Evolutionary conservation across 768 basidiomycete species (phyloP).

Genomic region (Collybiopsis confluens): DNA sequence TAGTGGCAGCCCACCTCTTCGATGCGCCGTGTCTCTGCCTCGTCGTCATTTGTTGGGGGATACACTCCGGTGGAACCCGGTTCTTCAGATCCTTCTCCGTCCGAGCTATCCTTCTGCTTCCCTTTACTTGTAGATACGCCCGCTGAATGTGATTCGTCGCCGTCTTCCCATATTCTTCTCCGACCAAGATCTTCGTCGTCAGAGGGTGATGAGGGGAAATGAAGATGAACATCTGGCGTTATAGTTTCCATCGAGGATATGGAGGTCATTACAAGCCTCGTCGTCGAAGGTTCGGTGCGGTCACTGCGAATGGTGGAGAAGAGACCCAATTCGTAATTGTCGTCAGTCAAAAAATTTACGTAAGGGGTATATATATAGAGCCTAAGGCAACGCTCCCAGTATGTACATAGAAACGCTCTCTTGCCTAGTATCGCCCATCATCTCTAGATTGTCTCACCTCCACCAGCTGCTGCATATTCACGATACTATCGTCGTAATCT

Average conservation of each 20-base stretch:
- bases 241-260: slow-evolving; percentile 16
- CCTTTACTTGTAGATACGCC: slow-evolving; percentile 22
- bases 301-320: not conserved
- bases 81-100: slow-evolving; percentile 23
- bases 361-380: slow-evolving; percentile 3
- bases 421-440: slow-evolving; percentile 12
- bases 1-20: slow-evolving; percentile 52
- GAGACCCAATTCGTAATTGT: not conserved
- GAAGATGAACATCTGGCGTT: slow-evolving; percentile 15
- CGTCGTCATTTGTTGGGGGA: slow-evolving; percentile 65
- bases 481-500: slow-evolving; percentile 1
- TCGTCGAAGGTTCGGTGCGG: not conserved
- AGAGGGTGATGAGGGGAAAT: slow-evolving; percentile 34
- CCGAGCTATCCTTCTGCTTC: slow-evolving; percentile 29
- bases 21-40: slow-evolving; percentile 62
- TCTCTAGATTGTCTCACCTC: not conserved
- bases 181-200: slow-evolving; percentile 44
- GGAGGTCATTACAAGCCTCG: slow-evolving; percentile 15
- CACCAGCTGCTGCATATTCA: not conserved
- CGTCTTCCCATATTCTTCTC: slow-evolving; percentile 29
- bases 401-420: not conserved
- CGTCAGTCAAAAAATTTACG: not conserved
- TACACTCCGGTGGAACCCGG: slow-evolving; percentile 34
- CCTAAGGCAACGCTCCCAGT: not conserved
- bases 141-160: slow-evolving; percentile 19